These are phyloP conservation scores for Mrakiaceae sp. DNA, from an alignment of 1,284 basidiomycete species.

Conservation along the genomic window DNA sequence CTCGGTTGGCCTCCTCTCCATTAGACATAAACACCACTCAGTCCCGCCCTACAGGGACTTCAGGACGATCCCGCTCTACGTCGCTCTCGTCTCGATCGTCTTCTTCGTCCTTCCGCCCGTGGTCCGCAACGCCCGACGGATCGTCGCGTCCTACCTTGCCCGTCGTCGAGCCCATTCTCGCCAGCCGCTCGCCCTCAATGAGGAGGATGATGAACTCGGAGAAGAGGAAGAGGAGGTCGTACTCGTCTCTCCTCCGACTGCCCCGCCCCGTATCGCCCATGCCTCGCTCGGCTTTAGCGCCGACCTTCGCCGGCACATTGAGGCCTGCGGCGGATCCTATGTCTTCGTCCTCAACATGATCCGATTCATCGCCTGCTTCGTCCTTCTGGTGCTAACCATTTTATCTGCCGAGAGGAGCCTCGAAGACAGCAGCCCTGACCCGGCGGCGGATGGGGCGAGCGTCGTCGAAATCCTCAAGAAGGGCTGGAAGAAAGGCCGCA, in stretches of 20 bases:
- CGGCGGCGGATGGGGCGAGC: not conserved
- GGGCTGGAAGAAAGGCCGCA: not conserved
- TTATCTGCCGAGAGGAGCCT: conserved; percentile 1
- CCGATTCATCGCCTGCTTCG: conserved; percentile 1
- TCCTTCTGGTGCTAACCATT: conserved; percentile 2
- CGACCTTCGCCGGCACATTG: conserved; percentile 6
- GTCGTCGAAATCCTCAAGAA: conserved; percentile 1
- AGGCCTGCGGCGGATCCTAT: not conserved
- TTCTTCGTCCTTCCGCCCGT: conserved; percentile 2
- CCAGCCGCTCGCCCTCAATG: not conserved
- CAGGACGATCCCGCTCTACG: conserved; percentile 4
- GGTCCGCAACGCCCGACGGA: not conserved
- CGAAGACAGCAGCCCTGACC: not conserved
- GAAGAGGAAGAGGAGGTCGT: not conserved
- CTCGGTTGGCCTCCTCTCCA: not conserved
- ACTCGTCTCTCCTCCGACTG: not conserved
- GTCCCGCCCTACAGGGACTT: conserved; percentile 1
- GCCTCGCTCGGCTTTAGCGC: not conserved
- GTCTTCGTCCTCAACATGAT: conserved; percentile 2
- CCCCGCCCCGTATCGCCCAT: not conserved
- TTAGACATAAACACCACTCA: not conserved
- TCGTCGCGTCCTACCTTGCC: not conserved
- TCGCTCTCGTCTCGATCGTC: conserved; percentile 5
- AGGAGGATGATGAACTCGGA: not conserved
- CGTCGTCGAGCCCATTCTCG: not conserved